These are phyloP conservation scores for Cantharellus anzutake DNA, from an alignment of 768 basidiomycete genomes.

Conservation along the genomic window DNA sequence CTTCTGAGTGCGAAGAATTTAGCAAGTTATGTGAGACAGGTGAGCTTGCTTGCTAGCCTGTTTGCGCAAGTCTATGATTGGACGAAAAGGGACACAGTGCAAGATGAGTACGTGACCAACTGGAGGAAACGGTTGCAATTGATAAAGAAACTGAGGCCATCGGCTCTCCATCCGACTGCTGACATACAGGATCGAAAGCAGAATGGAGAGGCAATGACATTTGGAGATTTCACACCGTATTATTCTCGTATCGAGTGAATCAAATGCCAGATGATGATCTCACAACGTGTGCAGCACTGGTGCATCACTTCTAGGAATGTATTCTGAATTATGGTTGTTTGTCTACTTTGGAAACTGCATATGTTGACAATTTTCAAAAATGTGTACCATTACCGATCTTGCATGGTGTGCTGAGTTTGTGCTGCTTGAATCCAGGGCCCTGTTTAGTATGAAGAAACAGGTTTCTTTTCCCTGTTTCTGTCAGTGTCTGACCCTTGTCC, in stretches of 20 bases:
- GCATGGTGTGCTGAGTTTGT: too few relatives aligned
- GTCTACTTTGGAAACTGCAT: too few relatives aligned
- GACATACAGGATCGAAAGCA: background rate
- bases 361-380: too few relatives aligned
- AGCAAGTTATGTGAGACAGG: conserved; percentile 72
- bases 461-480: too few relatives aligned
- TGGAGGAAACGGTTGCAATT: conserved; percentile 69
- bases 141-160: conserved; percentile 26
- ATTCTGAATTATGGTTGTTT: too few relatives aligned
- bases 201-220: background rate
- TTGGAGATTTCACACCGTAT: background rate
- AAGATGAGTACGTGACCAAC: conserved; percentile 69
- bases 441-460: too few relatives aligned
- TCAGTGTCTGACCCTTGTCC: too few relatives aligned
- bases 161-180: background rate
- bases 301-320: too few relatives aligned
- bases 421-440: too few relatives aligned
- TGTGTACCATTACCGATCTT: too few relatives aligned
- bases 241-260: background rate
- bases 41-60: conserved; percentile 76
- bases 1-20: conserved; percentile 77
- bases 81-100: conserved; percentile 49
- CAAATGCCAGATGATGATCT: too few relatives aligned
- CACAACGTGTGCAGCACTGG: too few relatives aligned
- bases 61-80: conserved; percentile 68